These are phyloP conservation scores for Microbotryum silenes-acaulis DNA, from an alignment of 1,284 basidiomycete species.

Conservation along the genomic window DNA sequence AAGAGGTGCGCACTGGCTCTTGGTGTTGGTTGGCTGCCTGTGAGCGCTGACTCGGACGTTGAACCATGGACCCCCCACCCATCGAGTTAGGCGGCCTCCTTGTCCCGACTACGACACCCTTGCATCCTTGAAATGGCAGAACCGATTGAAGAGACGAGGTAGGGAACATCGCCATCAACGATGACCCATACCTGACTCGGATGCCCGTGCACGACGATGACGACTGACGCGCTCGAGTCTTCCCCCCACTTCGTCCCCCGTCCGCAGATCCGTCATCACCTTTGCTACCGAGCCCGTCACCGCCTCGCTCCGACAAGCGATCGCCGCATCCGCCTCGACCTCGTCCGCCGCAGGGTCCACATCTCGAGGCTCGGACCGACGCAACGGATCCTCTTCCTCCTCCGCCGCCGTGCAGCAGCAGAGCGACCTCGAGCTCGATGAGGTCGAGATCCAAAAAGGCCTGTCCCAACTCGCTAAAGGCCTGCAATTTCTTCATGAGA, in stretches of 20 bases:
- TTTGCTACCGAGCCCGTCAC: slow-evolving; percentile 89
- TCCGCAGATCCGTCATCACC: slow-evolving; percentile 57
- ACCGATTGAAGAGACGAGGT: slow-evolving; percentile 86
- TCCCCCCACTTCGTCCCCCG: not conserved
- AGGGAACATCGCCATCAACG: not conserved
- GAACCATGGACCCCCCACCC: too few species aligned
- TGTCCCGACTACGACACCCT: slow-evolving; percentile 82
- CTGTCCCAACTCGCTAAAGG: slow-evolving; percentile 89
- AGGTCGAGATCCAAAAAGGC: slow-evolving; percentile 98
- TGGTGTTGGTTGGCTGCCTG: too few species aligned
- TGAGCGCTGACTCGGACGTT: too few species aligned
- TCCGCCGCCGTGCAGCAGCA: not conserved
- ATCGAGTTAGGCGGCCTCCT: slow-evolving; percentile 61
- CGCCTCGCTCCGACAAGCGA: slow-evolving; percentile 66
- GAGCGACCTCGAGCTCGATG: slow-evolving; percentile 61
- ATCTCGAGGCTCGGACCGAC: slow-evolving; percentile 31
- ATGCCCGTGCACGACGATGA: not conserved
- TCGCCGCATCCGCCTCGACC: slow-evolving; percentile 46
- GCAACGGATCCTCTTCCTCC: slow-evolving; percentile 37
- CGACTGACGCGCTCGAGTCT: not conserved
- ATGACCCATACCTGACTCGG: not conserved
- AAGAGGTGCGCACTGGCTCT: slow-evolving; percentile 56
- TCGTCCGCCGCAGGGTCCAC: slow-evolving; percentile 46
- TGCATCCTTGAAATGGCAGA: slow-evolving; percentile 98
- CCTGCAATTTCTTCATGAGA: slow-evolving; percentile 82